These are phyloP conservation scores for Rickenella mellea DNA, from an alignment of 768 basidiomycete species.

Conservation along the genomic window DNA sequence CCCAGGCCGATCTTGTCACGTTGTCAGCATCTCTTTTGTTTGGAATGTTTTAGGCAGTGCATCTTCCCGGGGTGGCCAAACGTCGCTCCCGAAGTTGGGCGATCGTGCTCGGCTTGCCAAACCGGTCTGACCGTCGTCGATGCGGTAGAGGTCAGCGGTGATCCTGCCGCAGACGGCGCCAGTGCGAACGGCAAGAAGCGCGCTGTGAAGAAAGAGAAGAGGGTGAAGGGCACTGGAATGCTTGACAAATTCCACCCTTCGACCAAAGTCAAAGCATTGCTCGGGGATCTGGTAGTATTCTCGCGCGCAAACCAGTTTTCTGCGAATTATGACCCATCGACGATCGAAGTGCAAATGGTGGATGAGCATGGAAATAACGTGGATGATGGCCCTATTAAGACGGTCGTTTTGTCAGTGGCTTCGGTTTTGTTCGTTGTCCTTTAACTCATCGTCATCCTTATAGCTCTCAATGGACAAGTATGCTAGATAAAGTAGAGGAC, in stretches of 20 bases:
- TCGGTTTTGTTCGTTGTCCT: constrained; percentile 6
- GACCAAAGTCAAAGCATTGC: constrained; percentile 80
- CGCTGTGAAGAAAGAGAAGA: constrained; percentile 54
- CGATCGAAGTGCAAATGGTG: constrained; percentile 67
- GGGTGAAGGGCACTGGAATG: constrained; percentile 36
- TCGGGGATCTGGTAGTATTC: constrained; percentile 71
- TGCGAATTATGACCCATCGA: constrained; percentile 70
- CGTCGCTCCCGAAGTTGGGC: constrained; percentile 41
- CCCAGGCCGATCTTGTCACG: constrained; percentile 72
- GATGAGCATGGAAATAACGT: constrained; percentile 64
- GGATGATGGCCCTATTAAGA: constrained; percentile 72
- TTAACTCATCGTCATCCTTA: background rate
- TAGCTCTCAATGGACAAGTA: constrained; percentile 91
- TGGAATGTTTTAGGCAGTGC: constrained; percentile 72
- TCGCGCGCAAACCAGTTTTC: constrained; percentile 84
- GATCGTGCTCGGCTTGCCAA: constrained; percentile 74
- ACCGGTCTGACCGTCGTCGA: constrained; percentile 57
- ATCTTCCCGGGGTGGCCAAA: constrained; percentile 79
- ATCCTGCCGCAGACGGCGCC: constrained; percentile 35
- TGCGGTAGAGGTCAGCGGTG: constrained; percentile 73
- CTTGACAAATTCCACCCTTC: constrained; percentile 62
- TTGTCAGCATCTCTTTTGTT: constrained; percentile 91
- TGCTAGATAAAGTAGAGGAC: constrained; percentile 91
- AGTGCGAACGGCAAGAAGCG: constrained; percentile 49
- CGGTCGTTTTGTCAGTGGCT: constrained; percentile 83